Conservation (phyloP, 1,284 basidiomycete species). For the Marasmius oreades region DNA sequence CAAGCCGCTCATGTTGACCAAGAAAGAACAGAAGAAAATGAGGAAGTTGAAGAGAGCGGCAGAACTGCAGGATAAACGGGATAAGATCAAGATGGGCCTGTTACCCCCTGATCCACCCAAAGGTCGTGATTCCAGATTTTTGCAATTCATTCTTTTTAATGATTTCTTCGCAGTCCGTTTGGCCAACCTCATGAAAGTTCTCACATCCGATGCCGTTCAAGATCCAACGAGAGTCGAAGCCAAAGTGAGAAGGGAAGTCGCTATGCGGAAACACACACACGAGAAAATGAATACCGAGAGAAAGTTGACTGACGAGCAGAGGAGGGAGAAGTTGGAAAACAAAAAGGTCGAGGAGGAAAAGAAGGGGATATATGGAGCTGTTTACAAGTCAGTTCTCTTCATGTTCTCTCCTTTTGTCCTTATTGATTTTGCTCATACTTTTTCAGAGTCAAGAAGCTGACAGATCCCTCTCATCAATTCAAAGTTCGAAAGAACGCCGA, state of each 20-base stretch:
- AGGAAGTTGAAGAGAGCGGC: constrained; percentile 84
- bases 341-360: constrained; percentile 86
- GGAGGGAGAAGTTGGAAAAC: constrained; percentile 79
- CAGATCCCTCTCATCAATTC: constrained; percentile 92
- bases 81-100: constrained; percentile 94
- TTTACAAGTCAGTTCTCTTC: constrained; percentile 77
- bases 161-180: constrained; percentile 68
- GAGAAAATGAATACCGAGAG: constrained; percentile 92
- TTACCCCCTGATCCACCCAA: constrained; percentile 95
- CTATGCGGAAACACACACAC: constrained; percentile 83
- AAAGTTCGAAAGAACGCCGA: constrained; percentile 97
- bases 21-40: constrained; percentile 98
- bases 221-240: constrained; percentile 98
- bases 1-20: constrained; percentile 88
- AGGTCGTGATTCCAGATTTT: constrained; percentile 41
- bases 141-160: constrained; percentile 2
- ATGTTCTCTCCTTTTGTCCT: not conserved
- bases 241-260: constrained; percentile 89
- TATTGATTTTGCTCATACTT: constrained; percentile 7
- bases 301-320: constrained; percentile 89
- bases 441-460: constrained; percentile 77
- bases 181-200: constrained; percentile 96
- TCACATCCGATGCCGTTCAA: constrained; percentile 94
- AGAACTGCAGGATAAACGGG: constrained; percentile 92
- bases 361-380: constrained; percentile 82